phyloP scores from a whole-genome alignment of 352 stramenopile species.

The Saprolegnia diclina region DNA sequence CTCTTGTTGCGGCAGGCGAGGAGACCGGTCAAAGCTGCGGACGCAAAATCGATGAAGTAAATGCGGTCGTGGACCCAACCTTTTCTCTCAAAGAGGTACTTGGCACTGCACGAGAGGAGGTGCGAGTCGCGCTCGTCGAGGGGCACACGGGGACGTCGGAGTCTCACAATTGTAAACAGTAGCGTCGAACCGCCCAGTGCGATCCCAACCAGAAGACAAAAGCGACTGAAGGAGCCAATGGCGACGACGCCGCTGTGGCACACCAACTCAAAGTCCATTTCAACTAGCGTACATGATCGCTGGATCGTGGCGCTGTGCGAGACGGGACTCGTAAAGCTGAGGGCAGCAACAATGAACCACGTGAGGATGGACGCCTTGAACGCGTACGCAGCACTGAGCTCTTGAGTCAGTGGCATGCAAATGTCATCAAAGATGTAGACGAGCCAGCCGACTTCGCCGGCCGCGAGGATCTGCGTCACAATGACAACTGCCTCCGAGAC shows the following conservation, averaged over 20 bases:
- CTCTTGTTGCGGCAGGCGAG: background rate
- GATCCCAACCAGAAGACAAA: background rate
- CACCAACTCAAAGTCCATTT: constrained; percentile 5
- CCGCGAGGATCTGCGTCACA: background rate
- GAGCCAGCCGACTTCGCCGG: constrained; percentile 11
- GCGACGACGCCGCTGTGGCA: background rate
- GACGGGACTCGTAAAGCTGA: background rate
- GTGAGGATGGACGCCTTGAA: background rate
- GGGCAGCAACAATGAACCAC: background rate
- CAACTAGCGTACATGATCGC: background rate
- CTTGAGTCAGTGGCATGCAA: background rate
- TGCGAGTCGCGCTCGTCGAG: background rate
- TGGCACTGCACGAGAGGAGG: constrained; percentile 2
- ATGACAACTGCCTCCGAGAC: background rate
- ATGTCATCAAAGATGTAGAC: constrained; percentile 18
- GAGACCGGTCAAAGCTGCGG: constrained; percentile 4
- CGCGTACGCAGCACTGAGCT: background rate
- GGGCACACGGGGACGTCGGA: no score
- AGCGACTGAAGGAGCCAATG: background rate
- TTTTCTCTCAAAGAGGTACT: constrained; percentile 12
- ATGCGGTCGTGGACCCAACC: background rate
- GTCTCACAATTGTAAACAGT: no score
- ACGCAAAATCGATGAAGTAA: constrained; percentile 17
- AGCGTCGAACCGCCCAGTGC: background rate
- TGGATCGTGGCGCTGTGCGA: background rate